Base-by-base conservation (phyloP, 1,284 basidiomycete species). In the Xerocomus cyaneibrunnescens region DNA sequence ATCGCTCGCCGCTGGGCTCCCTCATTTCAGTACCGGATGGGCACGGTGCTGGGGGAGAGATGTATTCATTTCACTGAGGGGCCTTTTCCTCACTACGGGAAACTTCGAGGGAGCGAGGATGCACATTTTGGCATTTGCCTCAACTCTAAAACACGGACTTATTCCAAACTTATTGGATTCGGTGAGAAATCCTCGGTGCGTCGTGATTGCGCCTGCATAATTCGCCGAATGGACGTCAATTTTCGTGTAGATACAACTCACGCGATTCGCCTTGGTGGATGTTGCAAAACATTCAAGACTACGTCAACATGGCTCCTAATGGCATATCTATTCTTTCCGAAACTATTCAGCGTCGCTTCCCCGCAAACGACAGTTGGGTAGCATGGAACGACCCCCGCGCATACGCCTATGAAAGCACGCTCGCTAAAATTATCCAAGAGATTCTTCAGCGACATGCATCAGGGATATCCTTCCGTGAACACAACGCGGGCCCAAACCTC, bases 181-280 rank as follows among this genome's bases (percentile, higher is more conserved):
- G 4, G 77, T 88, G 17, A 82, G 87, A 40, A 92, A 75, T 54
- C 93, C 93, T 12, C 78, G 92, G 81, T 91, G 74, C 59, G 79
- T 73, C 49, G 55, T 23, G 30, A 43, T 66, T 66, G 30, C 14
- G 14, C 12, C 5, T 28, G 21, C 14, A 6, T 36, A 35, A 3
- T 43, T 8, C 19, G 37, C 19, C 19, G 16, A 35, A 25, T 12
- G 14, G 13, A 38, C 28, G 28, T 16, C 44, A 14, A 56, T 30
- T 30, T 52, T 40, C 47, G 45, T 37, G 32, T 41, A 87, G 89
- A 52, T 95, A 94, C 68, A 95, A 95, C 65, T 95, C 91, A 9
- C 85, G 93, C 40, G 92, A 94, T 65, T 90, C 89, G 7, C 92
- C 93, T 25, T 97, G 94, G 96, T 99, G 94, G 92, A 97, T 98